Base-by-base conservation (phyloP, 208 protist genomes). In the Crithidia thermophila region DNA sequence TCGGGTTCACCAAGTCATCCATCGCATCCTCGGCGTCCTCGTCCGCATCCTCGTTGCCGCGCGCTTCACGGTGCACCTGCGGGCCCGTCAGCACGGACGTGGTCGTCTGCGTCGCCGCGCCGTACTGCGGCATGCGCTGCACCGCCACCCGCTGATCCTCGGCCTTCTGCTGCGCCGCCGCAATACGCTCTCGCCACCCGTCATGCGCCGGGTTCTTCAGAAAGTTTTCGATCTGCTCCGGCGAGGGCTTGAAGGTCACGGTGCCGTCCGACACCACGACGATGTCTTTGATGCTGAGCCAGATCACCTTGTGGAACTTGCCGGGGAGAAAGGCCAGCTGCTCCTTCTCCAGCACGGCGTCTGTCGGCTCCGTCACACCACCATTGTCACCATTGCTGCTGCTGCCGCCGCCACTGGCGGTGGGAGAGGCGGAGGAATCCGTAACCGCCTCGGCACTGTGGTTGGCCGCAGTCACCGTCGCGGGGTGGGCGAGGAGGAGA, bases 291-390 rank as follows among this genome's bases (percentile, higher is more conserved):
- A 93, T 83, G 42, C 69, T 66, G 3, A 95, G 72, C 87, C 90
- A 95, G 43, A 95, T 93, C 27, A 95, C 90, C 64, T 95, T 95
- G 72, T 87, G 82, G 39, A 95, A 95, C 73, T 93, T 95, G 11
- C 90, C 69, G n/a, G 90, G 90, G 5, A 95, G 55, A 23, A 81
- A 65, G 25, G 87, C 84, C 8, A 93, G 18, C 39, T 75, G 67
- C 72, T 90, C 75, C 25, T 62, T 56, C 56, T 47, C 42, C 2
- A 36, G 34, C 10, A 21, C 3, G n/a, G 46, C 5, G 13, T 21
- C 55, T 25, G 37, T 18, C n/a, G n/a, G 8, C 39, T 6, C 27
- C 27, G 2, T 3, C 11, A 4, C 34, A 21, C 27, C 9, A 14
- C 9, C 36, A 39, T 11, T 11, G 36, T 11, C 36, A 13, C 14